Evolutionary conservation across 2,329 filamentous ascomycete genomes (phyloP), one percentile per base, ranked within the genome.

Genomic region (Domatiomyces globalis): DNA sequence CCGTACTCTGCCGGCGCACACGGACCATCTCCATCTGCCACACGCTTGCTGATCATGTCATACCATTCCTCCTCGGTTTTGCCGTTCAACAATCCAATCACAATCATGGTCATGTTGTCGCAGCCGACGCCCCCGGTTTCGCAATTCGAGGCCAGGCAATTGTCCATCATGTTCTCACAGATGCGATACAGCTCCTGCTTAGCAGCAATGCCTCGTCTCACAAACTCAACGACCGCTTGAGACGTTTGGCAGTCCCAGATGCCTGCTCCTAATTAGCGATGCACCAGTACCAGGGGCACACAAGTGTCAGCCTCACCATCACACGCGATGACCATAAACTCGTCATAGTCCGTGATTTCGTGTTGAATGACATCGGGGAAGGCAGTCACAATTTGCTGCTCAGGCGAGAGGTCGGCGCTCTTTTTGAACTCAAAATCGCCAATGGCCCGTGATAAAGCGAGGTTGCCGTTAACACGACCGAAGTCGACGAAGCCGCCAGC

Each of bases 141-240:
- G 60, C 89, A 95, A 78, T 94, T 96, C 55, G 89, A 94, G 43
- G 92, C 89, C 59, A 98, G 77, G 67, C 92, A 98, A 74, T 96
- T 98, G 75, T 98, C 90, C 92, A 98, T 98, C 87, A 98, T 95
- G 73, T 98, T 98, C 72, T 98, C 92, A 69, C 90, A 96, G 63
- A 98, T 96, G 67, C 86, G 85, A 51, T 89, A 82, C 49, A 98
- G 79, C 48, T 94, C 85, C 71, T 98, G 92, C 75, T 95, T 95
- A 49, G 89, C 89, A 48, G 88, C 90, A 67, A 98, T 95, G 52
- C 92, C 92, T 65, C 92, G 84, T 67, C 92, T 81, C 58, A 96
- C 92, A 66, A 98, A 98, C 70, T 98, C 92, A 61, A 96, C 75
- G 33, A 98, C 92, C 42, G 90, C 87, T 73, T 98, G 92, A 45